Conservation (phyloP, 176 grass and related monocot genomes). For the Juncus effusus region DNA sequence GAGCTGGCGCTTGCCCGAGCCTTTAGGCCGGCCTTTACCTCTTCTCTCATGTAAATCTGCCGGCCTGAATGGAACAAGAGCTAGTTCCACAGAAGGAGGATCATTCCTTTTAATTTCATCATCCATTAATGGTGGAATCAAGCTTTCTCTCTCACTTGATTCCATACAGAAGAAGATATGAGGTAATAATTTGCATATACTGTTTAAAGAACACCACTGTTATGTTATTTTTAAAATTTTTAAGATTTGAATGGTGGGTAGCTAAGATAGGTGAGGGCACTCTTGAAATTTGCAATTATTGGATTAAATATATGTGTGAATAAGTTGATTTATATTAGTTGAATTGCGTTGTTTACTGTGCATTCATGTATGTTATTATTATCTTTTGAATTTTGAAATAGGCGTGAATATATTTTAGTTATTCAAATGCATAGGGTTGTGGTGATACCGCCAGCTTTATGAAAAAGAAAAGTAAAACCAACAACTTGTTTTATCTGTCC, state of each 20-base stretch:
- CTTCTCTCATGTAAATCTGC: conserved; percentile 38
- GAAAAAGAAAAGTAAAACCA: conserved; percentile 9
- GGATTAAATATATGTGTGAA: not conserved
- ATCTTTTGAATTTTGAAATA: too few relatives aligned
- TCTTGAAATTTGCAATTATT: conserved; percentile 7
- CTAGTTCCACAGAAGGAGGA: conserved; percentile 28
- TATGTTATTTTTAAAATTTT: not conserved
- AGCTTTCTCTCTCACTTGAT: conserved; percentile 8
- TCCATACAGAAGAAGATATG: not conserved
- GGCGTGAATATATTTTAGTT: too few relatives aligned
- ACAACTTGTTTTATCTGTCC: conserved; percentile 1
- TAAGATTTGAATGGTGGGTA: not conserved
- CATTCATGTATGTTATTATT: too few relatives aligned
- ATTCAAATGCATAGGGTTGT: not conserved
- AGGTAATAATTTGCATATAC: not conserved
- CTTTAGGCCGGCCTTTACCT: conserved; percentile 66
- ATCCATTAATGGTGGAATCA: conserved; percentile 1
- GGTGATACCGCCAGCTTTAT: conserved; percentile 15
- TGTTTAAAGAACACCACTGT: conserved; percentile 11
- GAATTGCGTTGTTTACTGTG: too few relatives aligned
- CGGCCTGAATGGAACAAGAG: conserved; percentile 26
- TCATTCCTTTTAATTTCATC: not conserved
- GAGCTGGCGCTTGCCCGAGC: conserved; percentile 86
- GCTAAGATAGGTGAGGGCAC: conserved; percentile 7
- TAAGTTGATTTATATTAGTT: too few relatives aligned